Evolutionary conservation across 1,284 basidiomycete genomes (phyloP), one percentile per base, ranked within the genome.

Genomic region (Xerocomus alliaceus): DNA sequence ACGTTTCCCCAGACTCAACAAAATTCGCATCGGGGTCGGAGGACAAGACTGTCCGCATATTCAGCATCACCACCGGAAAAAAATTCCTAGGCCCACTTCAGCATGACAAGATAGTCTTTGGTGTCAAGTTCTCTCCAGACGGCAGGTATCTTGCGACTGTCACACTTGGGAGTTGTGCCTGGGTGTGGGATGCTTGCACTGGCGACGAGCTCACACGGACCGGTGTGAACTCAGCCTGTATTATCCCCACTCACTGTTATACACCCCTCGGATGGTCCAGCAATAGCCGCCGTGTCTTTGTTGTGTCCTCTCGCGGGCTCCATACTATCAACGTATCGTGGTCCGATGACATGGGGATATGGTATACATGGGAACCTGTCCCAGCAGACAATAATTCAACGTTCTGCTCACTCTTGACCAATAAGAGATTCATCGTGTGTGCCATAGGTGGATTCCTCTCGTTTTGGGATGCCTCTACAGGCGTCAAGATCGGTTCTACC

Each of bases 381-480:
- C 56, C 56, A 32, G 7, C 18, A 34, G 42, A 34, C 62, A 28
- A 60, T 12, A 10, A 26, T 13, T 24, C 46, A 5, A 13, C 15
- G 11, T 13, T 13, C 28, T 52, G 13, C n/a, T 47, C 37, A 4
- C 59, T 57, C 29, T 44, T 29, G n/a, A 66, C 49, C 6, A 68
- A 62, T 18, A 63, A 55, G 26, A 57, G 34, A 49, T 63, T 67
- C 18, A 31, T 63, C 2, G 56, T 37, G 3, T 59, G 26, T 22
- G 45, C 60, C 3, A 48, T 52, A 3, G 46, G 54, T 12, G 6
- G 26, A 3, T 55, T n/a, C 0, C 31, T 68, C 24, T 59, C 56
- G 4, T 58, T 67, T 11, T 66, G 64, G 67, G 59, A 67, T 18
- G 11, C 37, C 2, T 47, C n/a, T 5, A 47, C 54, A 3, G 7